These are phyloP conservation scores for Tolypocladium endophyticum DNA, from an alignment of 2,329 filamentous ascomycete genomes.

Conservation along the genomic window DNA sequence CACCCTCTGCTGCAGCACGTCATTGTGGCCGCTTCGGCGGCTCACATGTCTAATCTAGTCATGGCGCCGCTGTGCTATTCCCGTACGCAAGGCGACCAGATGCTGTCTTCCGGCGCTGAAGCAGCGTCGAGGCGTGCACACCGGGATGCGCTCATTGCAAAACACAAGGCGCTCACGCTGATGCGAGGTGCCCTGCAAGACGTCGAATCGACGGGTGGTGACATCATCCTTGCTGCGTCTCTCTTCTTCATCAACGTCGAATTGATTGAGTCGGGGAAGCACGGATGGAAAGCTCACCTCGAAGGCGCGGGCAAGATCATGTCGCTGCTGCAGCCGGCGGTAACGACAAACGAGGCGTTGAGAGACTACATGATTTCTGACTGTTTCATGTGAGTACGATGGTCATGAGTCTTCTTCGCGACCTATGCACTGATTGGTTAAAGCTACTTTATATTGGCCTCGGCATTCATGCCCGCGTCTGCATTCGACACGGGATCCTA, in stretches of 20 bases:
- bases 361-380: conserved; percentile 36
- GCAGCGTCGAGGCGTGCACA: conserved; percentile 18
- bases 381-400: conserved; percentile 29
- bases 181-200: conserved; percentile 28
- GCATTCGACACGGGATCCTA: conserved; percentile 18
- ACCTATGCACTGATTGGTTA: not conserved
- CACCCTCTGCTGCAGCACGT: conserved; percentile 34
- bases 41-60: conserved; percentile 34
- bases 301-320: conserved; percentile 34
- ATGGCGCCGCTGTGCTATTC: conserved; percentile 16
- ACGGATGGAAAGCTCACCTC: conserved; percentile 36
- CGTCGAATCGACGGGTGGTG: conserved; percentile 24
- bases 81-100: not conserved
- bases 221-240: conserved; percentile 33
- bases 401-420: not conserved
- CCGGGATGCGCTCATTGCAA: conserved; percentile 33
- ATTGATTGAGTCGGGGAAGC: conserved; percentile 36
- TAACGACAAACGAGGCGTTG: conserved; percentile 22
- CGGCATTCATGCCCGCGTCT: conserved; percentile 27
- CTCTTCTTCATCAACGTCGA: conserved; percentile 41
- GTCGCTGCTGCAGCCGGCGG: conserved; percentile 23
- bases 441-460: conserved; percentile 35
- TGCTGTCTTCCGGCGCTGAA: conserved; percentile 2
- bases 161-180: conserved; percentile 31
- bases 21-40: conserved; percentile 36